These are phyloP conservation scores for Rubia tinctorum DNA, from an alignment of 305 asterid species.

Conservation along the genomic window DNA sequence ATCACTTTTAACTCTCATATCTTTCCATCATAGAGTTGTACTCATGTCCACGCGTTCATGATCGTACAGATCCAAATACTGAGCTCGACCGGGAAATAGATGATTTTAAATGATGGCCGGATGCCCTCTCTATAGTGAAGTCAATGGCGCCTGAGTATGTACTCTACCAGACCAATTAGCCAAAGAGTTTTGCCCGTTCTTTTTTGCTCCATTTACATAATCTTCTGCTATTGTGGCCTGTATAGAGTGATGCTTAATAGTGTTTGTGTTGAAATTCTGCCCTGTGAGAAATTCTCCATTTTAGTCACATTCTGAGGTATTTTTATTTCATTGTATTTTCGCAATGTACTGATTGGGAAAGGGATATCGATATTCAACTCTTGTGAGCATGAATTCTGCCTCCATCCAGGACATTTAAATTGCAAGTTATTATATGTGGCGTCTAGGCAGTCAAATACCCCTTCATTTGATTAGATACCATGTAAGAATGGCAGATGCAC, in stretches of 20 bases:
- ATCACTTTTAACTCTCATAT: neutral
- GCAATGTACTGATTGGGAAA: neutral
- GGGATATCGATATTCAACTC: neutral
- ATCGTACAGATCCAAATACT: constrained; percentile 67
- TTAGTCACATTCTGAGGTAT: neutral
- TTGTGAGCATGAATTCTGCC: neutral
- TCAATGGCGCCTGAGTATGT: constrained; percentile 11
- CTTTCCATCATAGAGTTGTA: neutral
- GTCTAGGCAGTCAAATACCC: neutral
- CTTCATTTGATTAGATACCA: too few species aligned
- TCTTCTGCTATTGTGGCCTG: neutral
- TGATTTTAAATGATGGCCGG: neutral
- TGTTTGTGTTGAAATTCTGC: neutral
- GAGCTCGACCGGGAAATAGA: constrained; percentile 47
- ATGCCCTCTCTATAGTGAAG: constrained; percentile 18
- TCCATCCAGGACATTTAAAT: neutral
- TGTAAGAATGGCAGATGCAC: too few species aligned
- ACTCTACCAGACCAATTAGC: constrained; percentile 8
- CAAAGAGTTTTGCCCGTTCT: neutral
- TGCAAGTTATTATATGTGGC: neutral
- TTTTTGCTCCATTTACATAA: neutral
- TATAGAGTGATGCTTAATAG: neutral
- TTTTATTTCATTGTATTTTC: neutral
- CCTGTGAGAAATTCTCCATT: neutral
- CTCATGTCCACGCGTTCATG: constrained; percentile 3